Evolutionary conservation across 2,329 filamentous ascomycete genomes (phyloP).

Genomic region (Aspergillus arachidicola): DNA sequence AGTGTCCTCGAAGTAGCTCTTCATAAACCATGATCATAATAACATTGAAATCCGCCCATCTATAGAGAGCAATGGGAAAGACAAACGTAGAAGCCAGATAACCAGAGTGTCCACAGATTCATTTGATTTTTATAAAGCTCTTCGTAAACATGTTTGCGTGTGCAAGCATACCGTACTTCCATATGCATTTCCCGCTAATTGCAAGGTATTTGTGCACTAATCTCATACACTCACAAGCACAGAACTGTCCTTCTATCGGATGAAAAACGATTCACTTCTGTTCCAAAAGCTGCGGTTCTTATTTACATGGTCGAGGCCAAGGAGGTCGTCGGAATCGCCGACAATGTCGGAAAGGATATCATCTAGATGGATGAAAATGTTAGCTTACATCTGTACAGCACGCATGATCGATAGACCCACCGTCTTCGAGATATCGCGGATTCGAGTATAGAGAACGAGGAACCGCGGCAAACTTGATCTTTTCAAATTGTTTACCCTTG

Average conservation of each 20-base stretch:
- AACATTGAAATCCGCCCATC: constrained; percentile 6
- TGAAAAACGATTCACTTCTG: constrained; percentile 66
- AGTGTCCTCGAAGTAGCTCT: neutral
- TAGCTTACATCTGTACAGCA: neutral
- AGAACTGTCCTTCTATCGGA: constrained; percentile 48
- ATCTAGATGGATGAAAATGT: constrained; percentile 31
- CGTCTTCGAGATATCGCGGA: constrained; percentile 82
- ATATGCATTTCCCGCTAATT: constrained; percentile 11
- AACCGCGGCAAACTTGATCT: constrained; percentile 92
- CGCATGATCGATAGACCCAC: constrained; percentile 56
- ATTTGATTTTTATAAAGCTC: constrained; percentile 7
- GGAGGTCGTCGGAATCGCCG: constrained; percentile 77
- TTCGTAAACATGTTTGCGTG: constrained; percentile 5
- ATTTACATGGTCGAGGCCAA: constrained; percentile 68
- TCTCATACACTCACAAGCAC: constrained; percentile 1
- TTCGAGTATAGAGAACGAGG: constrained; percentile 71
- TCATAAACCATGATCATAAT: neutral
- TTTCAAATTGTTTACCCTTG: constrained; percentile 97
- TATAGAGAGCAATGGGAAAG: neutral
- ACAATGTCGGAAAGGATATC: constrained; percentile 57
- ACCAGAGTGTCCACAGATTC: neutral
- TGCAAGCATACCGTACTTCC: constrained; percentile 10
- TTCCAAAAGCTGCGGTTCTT: constrained; percentile 62
- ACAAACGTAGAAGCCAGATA: neutral
- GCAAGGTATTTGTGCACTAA: constrained; percentile 3